Evolutionary conservation across 129 eudicot species (phyloP).

Genomic region (Pittosporum tobira): DNA sequence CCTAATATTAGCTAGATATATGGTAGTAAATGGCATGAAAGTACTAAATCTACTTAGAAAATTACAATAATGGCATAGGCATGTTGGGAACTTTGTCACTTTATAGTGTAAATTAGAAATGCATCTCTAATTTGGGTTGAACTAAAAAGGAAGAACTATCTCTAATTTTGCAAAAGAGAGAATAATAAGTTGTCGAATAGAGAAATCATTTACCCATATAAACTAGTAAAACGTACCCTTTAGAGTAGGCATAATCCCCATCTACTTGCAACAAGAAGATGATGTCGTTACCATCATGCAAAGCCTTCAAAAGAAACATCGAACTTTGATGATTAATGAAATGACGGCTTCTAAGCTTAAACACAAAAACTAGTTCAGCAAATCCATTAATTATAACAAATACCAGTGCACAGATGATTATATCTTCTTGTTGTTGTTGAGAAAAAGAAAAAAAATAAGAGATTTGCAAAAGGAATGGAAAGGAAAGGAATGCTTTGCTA

Average conservation of each 20-base stretch:
- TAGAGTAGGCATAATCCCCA: conserved; percentile 48
- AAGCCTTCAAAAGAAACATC: conserved; percentile 27
- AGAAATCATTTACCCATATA: background rate
- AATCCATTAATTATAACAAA: background rate
- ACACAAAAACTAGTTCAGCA: background rate
- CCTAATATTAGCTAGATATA: no score
- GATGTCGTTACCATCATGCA: conserved; percentile 56
- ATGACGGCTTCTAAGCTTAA: background rate
- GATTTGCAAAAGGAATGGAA: no score
- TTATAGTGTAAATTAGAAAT: no score
- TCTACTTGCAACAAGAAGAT: conserved; percentile 60
- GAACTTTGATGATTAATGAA: background rate
- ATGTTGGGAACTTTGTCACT: no score
- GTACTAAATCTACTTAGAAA: no score
- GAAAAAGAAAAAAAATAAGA: no score
- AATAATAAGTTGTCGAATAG: background rate
- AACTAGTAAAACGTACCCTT: conserved; percentile 45
- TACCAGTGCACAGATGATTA: background rate
- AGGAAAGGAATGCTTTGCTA: background rate
- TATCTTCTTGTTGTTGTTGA: no score
- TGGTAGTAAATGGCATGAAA: no score
- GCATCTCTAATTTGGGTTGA: no score
- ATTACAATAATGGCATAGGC: no score
- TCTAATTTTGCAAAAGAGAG: no score
- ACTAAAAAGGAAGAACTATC: no score